These are phyloP conservation scores for Termitomyces sp. DNA, from an alignment of 768 basidiomycete genomes.

Conservation along the genomic window DNA sequence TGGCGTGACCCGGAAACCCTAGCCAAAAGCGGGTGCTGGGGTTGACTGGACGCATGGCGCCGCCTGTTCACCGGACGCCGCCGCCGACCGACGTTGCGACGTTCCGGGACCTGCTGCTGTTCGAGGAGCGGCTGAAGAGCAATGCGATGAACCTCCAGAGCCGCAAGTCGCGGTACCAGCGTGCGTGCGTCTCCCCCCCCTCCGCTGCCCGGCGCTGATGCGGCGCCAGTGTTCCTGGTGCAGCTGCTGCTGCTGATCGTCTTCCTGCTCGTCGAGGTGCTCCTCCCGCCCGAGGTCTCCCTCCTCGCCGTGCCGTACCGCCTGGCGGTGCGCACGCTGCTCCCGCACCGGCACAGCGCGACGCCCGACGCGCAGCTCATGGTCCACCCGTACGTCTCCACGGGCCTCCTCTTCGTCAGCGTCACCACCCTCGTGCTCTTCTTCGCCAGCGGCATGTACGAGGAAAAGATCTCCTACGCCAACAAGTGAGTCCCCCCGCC, in stretches of 20 bases:
- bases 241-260: slow-evolving; percentile 63
- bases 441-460: slow-evolving; percentile 95
- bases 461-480: slow-evolving; percentile 94
- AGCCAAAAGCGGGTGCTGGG: too few relatives aligned
- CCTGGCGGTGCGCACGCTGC: slow-evolving; percentile 37
- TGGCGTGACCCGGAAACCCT: too few relatives aligned
- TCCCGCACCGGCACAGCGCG: slow-evolving; percentile 30
- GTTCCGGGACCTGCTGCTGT: slow-evolving; percentile 82
- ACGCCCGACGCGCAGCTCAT: too few relatives aligned
- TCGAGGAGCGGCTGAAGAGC: slow-evolving; percentile 95
- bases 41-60: not conserved
- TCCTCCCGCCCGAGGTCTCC: slow-evolving; percentile 58
- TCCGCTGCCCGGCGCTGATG: not conserved
- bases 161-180: slow-evolving; percentile 77
- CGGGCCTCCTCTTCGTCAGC: slow-evolving; percentile 79
- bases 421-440: slow-evolving; percentile 90
- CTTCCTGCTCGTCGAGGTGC: slow-evolving; percentile 71
- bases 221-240: slow-evolving; percentile 70
- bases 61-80: slow-evolving; percentile 14
- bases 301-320: slow-evolving; percentile 61
- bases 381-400: slow-evolving; percentile 70
- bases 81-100: slow-evolving; percentile 76
- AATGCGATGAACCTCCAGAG: slow-evolving; percentile 79
- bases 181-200: slow-evolving; percentile 32
- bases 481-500: slow-evolving; percentile 65